A percentile compares a stretch with the other conserved stretches of the same genome.
Conservation (phyloP, 2,329 filamentous ascomycete species). For the Xylariaceae sp. region DNA sequence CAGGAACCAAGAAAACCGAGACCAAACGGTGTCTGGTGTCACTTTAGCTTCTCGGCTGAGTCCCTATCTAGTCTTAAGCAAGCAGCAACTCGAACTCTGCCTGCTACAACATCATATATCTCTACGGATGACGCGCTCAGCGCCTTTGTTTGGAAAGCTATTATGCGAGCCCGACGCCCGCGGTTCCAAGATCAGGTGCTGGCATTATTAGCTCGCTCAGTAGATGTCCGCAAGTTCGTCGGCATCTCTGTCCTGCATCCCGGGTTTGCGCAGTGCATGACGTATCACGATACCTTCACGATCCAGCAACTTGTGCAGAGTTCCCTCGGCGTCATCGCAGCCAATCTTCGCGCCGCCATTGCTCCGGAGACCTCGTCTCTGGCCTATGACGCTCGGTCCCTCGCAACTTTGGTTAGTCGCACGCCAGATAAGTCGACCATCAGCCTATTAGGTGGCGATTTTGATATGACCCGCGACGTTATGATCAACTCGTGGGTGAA, state of each 20-base stretch:
- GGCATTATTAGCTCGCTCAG: slow-evolving; percentile 44
- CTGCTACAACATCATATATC: slow-evolving; percentile 33
- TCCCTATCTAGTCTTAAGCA: neutral
- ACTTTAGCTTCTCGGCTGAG: neutral
- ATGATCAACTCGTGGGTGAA: slow-evolving; percentile 56
- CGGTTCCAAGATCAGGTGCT: slow-evolving; percentile 26
- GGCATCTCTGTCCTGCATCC: slow-evolving; percentile 43
- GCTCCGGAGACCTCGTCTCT: slow-evolving; percentile 21
- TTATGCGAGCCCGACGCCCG: slow-evolving; percentile 39
- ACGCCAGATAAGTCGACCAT: slow-evolving; percentile 33
- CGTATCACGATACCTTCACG: slow-evolving; percentile 28
- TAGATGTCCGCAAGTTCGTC: slow-evolving; percentile 46
- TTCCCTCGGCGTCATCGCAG: neutral
- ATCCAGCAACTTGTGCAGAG: neutral
- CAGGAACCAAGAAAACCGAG: neutral
- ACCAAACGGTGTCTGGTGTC: neutral
- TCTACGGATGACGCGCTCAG: slow-evolving; percentile 54
- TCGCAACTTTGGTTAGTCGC: slow-evolving; percentile 40
- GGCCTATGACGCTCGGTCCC: slow-evolving; percentile 35
- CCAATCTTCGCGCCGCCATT: neutral
- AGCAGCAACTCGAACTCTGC: slow-evolving; percentile 3
- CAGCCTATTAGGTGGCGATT: slow-evolving; percentile 6
- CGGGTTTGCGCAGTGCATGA: slow-evolving; percentile 47
- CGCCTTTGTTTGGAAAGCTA: slow-evolving; percentile 49
- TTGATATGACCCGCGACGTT: slow-evolving; percentile 42